Evolutionary conservation across 1,284 basidiomycete genomes (phyloP).

Genomic region (Tremellales sp.): DNA sequence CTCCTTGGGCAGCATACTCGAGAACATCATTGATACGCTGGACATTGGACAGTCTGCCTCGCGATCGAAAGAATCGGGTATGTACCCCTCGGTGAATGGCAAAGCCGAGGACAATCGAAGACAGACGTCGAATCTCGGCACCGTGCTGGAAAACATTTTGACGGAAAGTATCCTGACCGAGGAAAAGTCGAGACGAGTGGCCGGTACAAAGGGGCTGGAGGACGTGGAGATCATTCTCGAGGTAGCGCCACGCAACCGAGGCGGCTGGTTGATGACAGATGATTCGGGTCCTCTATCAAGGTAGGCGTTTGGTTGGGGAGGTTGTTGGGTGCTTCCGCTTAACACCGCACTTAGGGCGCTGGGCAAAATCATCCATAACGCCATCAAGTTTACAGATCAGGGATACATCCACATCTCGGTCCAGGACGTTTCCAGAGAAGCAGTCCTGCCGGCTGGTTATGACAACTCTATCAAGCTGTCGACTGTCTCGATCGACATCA

Average conservation of each 20-base stretch:
- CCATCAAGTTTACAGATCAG: conserved; percentile 35
- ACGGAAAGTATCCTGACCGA: conserved; percentile 26
- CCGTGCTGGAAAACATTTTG: conserved; percentile 28
- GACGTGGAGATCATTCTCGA: conserved; percentile 40
- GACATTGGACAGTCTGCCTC: conserved; percentile 25
- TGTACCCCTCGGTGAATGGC: not conserved
- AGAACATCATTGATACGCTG: conserved; percentile 33
- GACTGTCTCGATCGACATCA: conserved; percentile 35
- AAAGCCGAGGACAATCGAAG: not conserved
- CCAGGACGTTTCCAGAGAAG: conserved; percentile 31
- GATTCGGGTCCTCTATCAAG: conserved; percentile 26
- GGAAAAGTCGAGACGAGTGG: conserved; percentile 22
- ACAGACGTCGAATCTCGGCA: conserved; percentile 16
- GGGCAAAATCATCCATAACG: conserved; percentile 33
- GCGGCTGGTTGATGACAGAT: conserved; percentile 24
- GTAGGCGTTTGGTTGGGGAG: conserved; percentile 5
- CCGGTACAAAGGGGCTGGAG: conserved; percentile 24
- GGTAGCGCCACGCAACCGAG: conserved; percentile 31
- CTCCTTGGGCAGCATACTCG: conserved; percentile 24
- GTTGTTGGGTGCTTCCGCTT: not conserved
- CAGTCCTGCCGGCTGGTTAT: conserved; percentile 30
- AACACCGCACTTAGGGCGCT: conserved; percentile 17
- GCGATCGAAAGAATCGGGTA: not conserved
- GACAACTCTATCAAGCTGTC: conserved; percentile 26
- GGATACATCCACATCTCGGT: conserved; percentile 37